phyloP scores from a whole-genome alignment of 371 early-diverging fungal genomes.

The Actinomucor elegans region DNA sequence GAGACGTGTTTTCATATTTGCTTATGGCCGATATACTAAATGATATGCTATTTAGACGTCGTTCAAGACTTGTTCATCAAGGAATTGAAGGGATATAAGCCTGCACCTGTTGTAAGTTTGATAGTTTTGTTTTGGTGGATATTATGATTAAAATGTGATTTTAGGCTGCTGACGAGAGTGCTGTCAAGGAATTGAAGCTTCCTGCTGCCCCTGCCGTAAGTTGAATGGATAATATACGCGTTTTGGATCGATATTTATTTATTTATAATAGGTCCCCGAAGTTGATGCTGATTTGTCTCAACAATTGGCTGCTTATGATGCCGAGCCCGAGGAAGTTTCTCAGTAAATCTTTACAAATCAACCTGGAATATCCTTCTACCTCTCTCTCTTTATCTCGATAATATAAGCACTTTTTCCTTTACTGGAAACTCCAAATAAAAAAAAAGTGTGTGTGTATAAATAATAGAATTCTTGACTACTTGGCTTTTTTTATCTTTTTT shows the following conservation, averaged over 20 bases:
- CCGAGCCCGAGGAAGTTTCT: constrained; percentile 45
- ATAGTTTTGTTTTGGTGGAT: not conserved
- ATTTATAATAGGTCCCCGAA: constrained; percentile 32
- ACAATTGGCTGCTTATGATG: constrained; percentile 50
- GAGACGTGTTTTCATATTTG: not conserved
- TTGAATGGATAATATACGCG: not conserved
- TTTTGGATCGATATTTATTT: not conserved
- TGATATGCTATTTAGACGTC: constrained; percentile 31
- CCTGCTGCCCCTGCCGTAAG: constrained; percentile 51
- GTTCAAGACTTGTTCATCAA: constrained; percentile 51
- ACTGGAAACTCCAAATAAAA: no score
- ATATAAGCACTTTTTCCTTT: no score
- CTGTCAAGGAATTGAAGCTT: constrained; percentile 54
- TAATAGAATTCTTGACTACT: not conserved
- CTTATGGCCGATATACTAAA: not conserved
- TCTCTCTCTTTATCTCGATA: no score
- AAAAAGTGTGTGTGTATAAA: constrained; percentile 14
- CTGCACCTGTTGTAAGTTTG: constrained; percentile 43
- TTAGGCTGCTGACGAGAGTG: constrained; percentile 34
- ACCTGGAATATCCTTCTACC: no score
- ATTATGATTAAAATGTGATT: not conserved
- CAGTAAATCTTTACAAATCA: constrained; percentile 39
- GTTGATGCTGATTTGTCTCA: constrained; percentile 45
- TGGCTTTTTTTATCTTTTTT: not conserved
- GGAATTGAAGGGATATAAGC: constrained; percentile 58